These are phyloP conservation scores for Sanguinoderma infundibulare DNA, from an alignment of 1,284 basidiomycete genomes.

Conservation along the genomic window DNA sequence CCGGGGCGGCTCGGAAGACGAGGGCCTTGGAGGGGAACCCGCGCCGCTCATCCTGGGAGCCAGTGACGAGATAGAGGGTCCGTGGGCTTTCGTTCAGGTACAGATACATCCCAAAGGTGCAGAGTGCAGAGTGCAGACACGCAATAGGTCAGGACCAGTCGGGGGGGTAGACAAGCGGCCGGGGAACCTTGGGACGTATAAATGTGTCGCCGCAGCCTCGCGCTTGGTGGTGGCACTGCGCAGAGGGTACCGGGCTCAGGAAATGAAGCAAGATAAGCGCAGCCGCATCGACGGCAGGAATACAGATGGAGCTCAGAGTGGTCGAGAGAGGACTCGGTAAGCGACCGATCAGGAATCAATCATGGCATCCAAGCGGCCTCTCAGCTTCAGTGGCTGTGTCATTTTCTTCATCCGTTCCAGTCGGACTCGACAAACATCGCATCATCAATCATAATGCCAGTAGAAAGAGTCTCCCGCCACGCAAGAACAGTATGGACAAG, in stretches of 20 bases:
- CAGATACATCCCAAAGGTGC: slow-evolving; percentile 57
- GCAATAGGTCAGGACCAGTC: not conserved
- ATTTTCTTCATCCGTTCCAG: not conserved
- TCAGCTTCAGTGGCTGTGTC: slow-evolving; percentile 6
- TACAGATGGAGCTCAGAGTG: not conserved
- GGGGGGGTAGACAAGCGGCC: not conserved
- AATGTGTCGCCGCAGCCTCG: not conserved
- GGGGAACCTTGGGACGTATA: not conserved
- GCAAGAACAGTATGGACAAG: not conserved
- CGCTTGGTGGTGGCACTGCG: not conserved
- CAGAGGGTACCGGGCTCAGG: not conserved
- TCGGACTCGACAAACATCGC: not conserved
- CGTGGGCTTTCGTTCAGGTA: slow-evolving; percentile 70
- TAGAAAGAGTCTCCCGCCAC: not conserved
- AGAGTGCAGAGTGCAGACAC: not conserved
- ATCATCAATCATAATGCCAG: not conserved
- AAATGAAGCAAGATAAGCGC: not conserved
- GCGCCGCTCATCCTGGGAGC: slow-evolving; percentile 62
- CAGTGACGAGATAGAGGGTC: slow-evolving; percentile 73
- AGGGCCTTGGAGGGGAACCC: slow-evolving; percentile 66
- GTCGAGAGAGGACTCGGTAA: not conserved
- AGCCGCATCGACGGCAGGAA: not conserved
- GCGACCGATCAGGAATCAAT: not conserved
- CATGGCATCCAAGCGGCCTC: not conserved
- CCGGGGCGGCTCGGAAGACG: slow-evolving; percentile 69